Conservation (phyloP, 257 asterid genomes). For the Gentiana straminea region DNA sequence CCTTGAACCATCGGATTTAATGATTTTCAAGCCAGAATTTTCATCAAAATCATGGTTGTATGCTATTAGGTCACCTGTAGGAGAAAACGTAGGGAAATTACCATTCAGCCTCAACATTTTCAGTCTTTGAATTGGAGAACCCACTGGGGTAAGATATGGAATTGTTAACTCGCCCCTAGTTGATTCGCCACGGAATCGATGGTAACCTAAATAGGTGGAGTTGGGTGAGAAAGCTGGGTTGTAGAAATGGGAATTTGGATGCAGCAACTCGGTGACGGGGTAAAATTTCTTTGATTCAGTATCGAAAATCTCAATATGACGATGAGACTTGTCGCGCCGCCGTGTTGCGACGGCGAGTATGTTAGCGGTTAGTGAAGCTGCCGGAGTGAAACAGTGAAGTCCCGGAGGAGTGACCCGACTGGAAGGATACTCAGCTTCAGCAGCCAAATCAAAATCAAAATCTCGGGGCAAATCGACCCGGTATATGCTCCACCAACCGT, state of each 20-base stretch:
- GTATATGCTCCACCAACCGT: conserved; percentile 93
- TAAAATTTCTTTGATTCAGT: conserved; percentile 27
- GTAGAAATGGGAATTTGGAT: conserved; percentile 68
- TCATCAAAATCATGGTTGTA: conserved; percentile 35
- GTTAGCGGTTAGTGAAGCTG: conserved; percentile 29
- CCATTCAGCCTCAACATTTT: conserved; percentile 58
- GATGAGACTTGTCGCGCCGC: conserved; percentile 42
- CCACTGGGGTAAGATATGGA: conserved; percentile 43
- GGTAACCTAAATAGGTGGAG: conserved; percentile 42
- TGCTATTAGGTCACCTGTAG: conserved; percentile 50
- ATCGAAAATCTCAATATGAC: conserved; percentile 70
- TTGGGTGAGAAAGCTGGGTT: conserved; percentile 59
- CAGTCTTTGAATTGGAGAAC: conserved; percentile 36
- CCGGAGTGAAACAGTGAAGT: conserved; percentile 70
- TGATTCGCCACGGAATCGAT: conserved; percentile 58
- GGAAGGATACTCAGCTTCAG: conserved; percentile 20
- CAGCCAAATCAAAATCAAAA: conserved; percentile 3
- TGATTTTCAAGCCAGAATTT: conserved; percentile 36
- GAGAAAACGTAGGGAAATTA: conserved; percentile 56
- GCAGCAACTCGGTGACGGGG: conserved; percentile 44
- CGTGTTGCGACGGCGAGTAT: conserved; percentile 60
- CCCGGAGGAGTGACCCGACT: conserved; percentile 69
- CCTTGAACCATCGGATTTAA: conserved; percentile 60
- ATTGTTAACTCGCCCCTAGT: conserved; percentile 24
- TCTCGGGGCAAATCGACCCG: conserved; percentile 27